A percentile compares a stretch with the other conserved stretches of the same genome.
These are phyloP conservation scores for Epichloe uncinata DNA, from an alignment of 2,329 filamentous ascomycete species.

Conservation along the genomic window DNA sequence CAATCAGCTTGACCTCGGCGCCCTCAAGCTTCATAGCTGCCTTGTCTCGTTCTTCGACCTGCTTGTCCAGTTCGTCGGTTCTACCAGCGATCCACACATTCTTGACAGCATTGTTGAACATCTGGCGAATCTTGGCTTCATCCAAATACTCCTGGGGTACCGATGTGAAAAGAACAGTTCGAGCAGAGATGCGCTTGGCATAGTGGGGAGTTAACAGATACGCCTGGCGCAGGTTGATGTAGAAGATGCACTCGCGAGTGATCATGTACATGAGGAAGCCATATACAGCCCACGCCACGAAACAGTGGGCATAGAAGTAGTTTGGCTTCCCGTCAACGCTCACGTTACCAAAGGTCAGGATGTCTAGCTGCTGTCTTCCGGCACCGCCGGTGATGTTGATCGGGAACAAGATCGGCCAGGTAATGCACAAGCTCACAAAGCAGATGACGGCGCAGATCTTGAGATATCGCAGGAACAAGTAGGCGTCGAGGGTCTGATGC, in stretches of 20 bases:
- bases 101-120: constrained; percentile 69
- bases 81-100: constrained; percentile 76
- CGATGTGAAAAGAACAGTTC: constrained; percentile 84
- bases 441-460: constrained; percentile 65
- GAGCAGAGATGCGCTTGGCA: constrained; percentile 71
- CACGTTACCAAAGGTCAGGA: constrained; percentile 27
- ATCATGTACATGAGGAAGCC: constrained; percentile 81
- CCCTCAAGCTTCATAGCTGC: constrained; percentile 66
- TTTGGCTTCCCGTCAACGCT: constrained; percentile 41
- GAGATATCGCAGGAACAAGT: constrained; percentile 76
- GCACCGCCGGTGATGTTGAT: constrained; percentile 73
- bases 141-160: constrained; percentile 68
- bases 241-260: constrained; percentile 81
- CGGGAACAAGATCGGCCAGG: constrained; percentile 75
- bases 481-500: constrained; percentile 80
- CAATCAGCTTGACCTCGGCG: constrained; percentile 72
- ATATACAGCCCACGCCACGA: constrained; percentile 73
- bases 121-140: constrained; percentile 55
- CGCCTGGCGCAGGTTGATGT: constrained; percentile 85
- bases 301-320: constrained; percentile 67
- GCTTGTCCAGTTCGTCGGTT: constrained; percentile 57
- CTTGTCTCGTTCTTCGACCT: constrained; percentile 64
- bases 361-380: constrained; percentile 46
- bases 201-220: constrained; percentile 81
- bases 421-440: constrained; percentile 66